Evolutionary conservation across 371 early-diverging fungal genomes (phyloP).

Genomic region (Mucor lusitanicus): DNA sequence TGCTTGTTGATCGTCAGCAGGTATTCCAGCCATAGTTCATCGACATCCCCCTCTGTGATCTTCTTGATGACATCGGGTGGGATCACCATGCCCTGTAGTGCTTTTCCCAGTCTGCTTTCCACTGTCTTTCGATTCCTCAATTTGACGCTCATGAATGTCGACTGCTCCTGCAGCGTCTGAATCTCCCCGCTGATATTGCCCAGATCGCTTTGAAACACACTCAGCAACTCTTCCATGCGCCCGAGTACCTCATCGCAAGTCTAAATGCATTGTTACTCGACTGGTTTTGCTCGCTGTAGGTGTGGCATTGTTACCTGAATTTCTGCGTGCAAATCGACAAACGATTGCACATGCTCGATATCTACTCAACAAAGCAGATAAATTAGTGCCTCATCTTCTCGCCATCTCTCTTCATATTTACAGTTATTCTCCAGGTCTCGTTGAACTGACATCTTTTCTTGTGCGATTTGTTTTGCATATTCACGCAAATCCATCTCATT

Average conservation of each 20-base stretch:
- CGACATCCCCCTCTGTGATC: conserved; percentile 87
- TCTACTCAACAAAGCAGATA: conserved; percentile 40
- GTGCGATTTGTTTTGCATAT: conserved; percentile 76
- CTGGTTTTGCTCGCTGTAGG: too few relatives aligned
- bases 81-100: conserved; percentile 82
- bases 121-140: conserved; percentile 83
- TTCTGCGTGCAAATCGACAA: conserved; percentile 73
- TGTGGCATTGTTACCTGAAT: conserved; percentile 53
- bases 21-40: conserved; percentile 82
- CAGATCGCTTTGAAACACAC: conserved; percentile 82
- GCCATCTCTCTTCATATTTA: background rate
- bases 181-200: conserved; percentile 90
- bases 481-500: conserved; percentile 88
- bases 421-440: conserved; percentile 67
- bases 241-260: conserved; percentile 81
- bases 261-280: conserved; percentile 17
- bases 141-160: conserved; percentile 75
- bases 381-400: background rate
- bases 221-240: conserved; percentile 85
- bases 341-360: conserved; percentile 63
- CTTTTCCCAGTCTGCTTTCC: conserved; percentile 66
- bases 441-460: conserved; percentile 71
- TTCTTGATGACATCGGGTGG: conserved; percentile 81
- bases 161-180: conserved; percentile 78
- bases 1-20: conserved; percentile 81